Conservation (phyloP, 257 asterid species). For the Nicotiana tomentosiformis region DNA sequence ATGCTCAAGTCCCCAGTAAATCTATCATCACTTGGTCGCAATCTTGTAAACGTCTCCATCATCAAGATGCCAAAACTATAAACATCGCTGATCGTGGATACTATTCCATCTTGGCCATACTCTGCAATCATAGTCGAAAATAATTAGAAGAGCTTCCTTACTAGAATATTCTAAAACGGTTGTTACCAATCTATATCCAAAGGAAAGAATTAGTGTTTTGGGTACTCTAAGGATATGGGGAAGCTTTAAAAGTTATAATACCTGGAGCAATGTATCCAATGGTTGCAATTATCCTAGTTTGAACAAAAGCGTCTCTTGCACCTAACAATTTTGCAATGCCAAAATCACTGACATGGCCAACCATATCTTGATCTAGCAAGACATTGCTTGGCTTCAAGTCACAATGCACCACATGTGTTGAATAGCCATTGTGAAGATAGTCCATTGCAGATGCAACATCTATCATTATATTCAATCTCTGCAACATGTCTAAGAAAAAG, state of each 20-base stretch:
- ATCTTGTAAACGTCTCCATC: not conserved
- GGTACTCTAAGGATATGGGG: not conserved
- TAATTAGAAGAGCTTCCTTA: not conserved
- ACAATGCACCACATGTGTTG: not conserved
- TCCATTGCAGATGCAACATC: not conserved
- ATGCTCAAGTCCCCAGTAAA: not conserved
- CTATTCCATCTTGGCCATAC: not conserved
- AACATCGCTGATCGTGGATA: not conserved
- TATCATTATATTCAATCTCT: not conserved
- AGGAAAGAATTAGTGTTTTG: not conserved
- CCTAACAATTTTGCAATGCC: slow-evolving; percentile 2
- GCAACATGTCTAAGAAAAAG: too few species aligned
- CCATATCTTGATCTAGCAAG: not conserved
- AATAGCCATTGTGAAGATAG: not conserved
- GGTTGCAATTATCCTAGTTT: not conserved
- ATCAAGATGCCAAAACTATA: not conserved
- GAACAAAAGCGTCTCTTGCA: not conserved
- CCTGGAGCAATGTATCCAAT: slow-evolving; percentile 3
- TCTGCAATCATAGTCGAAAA: not conserved
- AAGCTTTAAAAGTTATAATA: not conserved
- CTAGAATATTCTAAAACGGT: not conserved
- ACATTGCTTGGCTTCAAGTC: not conserved
- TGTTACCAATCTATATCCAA: not conserved
- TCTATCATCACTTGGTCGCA: not conserved
- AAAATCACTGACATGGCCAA: slow-evolving; percentile 5